Evolutionary conservation across 495 filamentous ascomycete species (phyloP), one percentile per base, ranked within the genome.

Genomic region (Aspergillus bertholletiae): DNA sequence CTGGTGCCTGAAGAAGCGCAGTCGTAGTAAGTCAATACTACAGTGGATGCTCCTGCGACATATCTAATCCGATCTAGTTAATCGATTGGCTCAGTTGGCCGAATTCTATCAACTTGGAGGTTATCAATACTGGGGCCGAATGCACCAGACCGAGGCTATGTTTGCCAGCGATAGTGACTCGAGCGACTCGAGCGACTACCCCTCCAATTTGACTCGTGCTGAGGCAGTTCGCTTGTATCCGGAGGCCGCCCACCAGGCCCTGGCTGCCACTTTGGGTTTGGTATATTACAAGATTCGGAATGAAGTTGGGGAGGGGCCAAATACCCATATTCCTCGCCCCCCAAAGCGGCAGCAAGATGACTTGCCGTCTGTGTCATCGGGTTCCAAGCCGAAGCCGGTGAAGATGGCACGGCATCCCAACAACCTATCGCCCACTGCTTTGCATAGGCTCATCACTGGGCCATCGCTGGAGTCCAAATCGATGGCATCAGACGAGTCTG

Each of bases 241-340:
- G 5, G 73, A 75, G 43, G 69, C 71, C 27, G 70, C 69, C 21
- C 73, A 73, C 47, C 73, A 74, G 55, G 73, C 73, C 1, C 60
- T 75, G 1, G 73, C 73, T 18, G 73, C 71, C n/a, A 72, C 64
- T 3, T 46, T 74, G 11, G 73, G 73, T 24, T 56, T 75, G 20
- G 66, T 73, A 3, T 75, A 74, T 51, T 72, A 71, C 53, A 74
- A 74, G 56, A 75, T 75, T 34, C 71, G 71, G 8, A 75, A 75
- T 34, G 69, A 74, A 49, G 68, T 71, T 5, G 71, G 73, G 1
- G 73, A 74, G 27, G 67, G 65, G 2, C 66, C 62, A 1, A 60
- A 63, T 41, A 52, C 61, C 4, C 65, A 49, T 4, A 55, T 68
- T 22, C 49, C 50, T 18, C 66, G 70, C 21, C 65, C 72, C 11